Percentiles rank a stretch among this genome's conserved stretches.
phyloP scores from a whole-genome alignment of 345 rosid species.

The Geranium brycei region DNA sequence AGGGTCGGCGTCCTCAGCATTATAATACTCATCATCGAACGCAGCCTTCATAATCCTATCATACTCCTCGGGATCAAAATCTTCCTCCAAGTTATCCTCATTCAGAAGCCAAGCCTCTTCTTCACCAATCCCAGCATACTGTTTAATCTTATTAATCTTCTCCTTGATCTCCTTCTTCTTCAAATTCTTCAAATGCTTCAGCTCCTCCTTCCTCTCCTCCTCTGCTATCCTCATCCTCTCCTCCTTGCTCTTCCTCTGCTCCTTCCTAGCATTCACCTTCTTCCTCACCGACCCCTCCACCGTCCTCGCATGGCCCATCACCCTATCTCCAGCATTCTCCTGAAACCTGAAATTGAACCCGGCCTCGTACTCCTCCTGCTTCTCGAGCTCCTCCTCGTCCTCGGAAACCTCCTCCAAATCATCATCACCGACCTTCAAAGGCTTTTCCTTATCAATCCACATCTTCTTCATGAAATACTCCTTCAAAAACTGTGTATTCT shows the following conservation, averaged over 20 bases:
- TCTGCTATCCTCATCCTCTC: constrained; percentile 54
- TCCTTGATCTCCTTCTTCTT: constrained; percentile 79
- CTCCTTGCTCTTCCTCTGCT: constrained; percentile 62
- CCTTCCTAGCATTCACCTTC: constrained; percentile 53
- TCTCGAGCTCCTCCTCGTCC: constrained; percentile 48
- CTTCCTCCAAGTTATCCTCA: constrained; percentile 44
- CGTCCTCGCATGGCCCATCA: constrained; percentile 58
- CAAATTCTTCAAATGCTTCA: constrained; percentile 78
- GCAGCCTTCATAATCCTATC: constrained; percentile 66
- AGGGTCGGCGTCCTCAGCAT: constrained; percentile 42
- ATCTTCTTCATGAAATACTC: too few relatives aligned
- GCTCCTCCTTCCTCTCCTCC: constrained; percentile 64
- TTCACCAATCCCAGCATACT: constrained; percentile 54
- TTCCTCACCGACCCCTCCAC: constrained; percentile 83
- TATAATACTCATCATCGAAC: constrained; percentile 56
- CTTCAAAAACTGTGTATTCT: too few relatives aligned
- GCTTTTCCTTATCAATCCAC: constrained; percentile 8
- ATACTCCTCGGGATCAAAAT: constrained; percentile 67
- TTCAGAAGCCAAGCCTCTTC: constrained; percentile 26
- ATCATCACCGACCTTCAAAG: constrained; percentile 17
- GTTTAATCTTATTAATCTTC: constrained; percentile 53
- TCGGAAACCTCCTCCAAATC: constrained; percentile 33
- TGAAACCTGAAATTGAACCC: constrained; percentile 38
- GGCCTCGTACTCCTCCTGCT: constrained; percentile 52
- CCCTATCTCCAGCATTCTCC: constrained; percentile 51